Percentiles rank a stretch among this genome's conserved stretches.
Conservation (phyloP, 129 eudicot species). For the Chrysanthemum lavandulifolium region DNA sequence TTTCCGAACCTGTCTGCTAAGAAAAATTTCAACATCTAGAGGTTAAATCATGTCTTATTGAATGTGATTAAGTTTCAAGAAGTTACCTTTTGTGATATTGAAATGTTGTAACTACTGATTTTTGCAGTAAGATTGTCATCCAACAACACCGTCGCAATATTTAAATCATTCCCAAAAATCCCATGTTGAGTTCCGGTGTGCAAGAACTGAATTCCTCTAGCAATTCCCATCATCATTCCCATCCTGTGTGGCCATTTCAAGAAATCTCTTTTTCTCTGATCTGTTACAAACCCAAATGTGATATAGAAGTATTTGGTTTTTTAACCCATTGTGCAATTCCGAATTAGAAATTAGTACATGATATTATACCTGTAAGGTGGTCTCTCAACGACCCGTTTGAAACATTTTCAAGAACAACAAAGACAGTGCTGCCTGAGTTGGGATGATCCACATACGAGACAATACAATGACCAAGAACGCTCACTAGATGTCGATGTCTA, state of each 20-base stretch:
- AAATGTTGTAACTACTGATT: conserved; percentile 76
- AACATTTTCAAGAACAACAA: conserved; percentile 77
- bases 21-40: not conserved
- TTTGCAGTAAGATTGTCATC: conserved; percentile 84
- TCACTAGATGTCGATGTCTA: conserved; percentile 78
- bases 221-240: conserved; percentile 80
- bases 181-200: conserved; percentile 69
- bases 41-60: conserved; percentile 8
- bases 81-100: conserved; percentile 69
- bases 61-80: conserved; percentile 23
- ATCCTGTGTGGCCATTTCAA: conserved; percentile 97
- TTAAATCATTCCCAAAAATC: conserved; percentile 70
- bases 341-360: no score
- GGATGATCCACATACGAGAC: conserved; percentile 76
- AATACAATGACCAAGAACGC: conserved; percentile 89
- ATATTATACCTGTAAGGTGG: conserved; percentile 65
- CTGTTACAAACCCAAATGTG: conserved; percentile 26
- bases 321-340: not conserved
- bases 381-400: conserved; percentile 71
- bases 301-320: not conserved
- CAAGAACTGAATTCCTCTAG: conserved; percentile 83
- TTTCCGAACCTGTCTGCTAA: conserved; percentile 61
- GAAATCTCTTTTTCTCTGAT: conserved; percentile 71
- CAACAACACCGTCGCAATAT: conserved; percentile 61
- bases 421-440: conserved; percentile 62